Evolutionary conservation across 2,329 filamentous ascomycete species (phyloP).

Genomic region (Trichoderma sp.): DNA sequence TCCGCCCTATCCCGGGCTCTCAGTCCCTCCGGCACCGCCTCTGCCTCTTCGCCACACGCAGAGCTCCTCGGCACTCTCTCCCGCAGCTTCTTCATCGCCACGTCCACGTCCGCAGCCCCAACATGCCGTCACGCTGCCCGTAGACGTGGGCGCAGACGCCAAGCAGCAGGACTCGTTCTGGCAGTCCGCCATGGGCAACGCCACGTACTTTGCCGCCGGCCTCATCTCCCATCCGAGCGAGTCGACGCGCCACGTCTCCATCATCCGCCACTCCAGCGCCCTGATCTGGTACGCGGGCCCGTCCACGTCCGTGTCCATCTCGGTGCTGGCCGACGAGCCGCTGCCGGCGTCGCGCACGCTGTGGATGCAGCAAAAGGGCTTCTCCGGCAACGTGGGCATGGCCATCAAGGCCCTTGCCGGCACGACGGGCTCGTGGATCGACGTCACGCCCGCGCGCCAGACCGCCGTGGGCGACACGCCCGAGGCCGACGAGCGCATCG

Average conservation of each 20-base stretch:
- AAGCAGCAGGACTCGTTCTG: conserved; percentile 36
- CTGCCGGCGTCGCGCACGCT: conserved; percentile 60
- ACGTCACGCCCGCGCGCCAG: conserved; percentile 63
- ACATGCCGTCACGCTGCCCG: neutral
- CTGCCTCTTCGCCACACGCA: conserved; percentile 11
- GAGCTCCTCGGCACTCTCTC: conserved; percentile 13
- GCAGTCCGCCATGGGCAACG: conserved; percentile 57
- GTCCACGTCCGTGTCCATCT: conserved; percentile 63
- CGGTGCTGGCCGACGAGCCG: conserved; percentile 61
- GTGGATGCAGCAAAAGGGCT: conserved; percentile 70
- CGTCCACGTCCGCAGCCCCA: conserved; percentile 3
- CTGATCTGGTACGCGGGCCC: conserved; percentile 68
- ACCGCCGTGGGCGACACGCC: conserved; percentile 52
- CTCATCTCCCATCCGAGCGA: conserved; percentile 64
- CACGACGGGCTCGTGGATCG: conserved; percentile 61
- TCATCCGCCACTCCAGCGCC: conserved; percentile 66
- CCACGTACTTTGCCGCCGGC: conserved; percentile 65
- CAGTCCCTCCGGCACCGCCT: neutral
- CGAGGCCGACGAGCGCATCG: conserved; percentile 61
- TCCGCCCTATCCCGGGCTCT: conserved; percentile 11
- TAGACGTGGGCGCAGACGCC: neutral
- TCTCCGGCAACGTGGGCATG: conserved; percentile 69
- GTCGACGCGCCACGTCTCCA: conserved; percentile 65
- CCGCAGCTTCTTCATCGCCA: neutral
- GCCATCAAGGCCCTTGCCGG: conserved; percentile 63